These are phyloP conservation scores for Pelargonium nanum DNA, from an alignment of 345 rosid genomes.

Conservation along the genomic window DNA sequence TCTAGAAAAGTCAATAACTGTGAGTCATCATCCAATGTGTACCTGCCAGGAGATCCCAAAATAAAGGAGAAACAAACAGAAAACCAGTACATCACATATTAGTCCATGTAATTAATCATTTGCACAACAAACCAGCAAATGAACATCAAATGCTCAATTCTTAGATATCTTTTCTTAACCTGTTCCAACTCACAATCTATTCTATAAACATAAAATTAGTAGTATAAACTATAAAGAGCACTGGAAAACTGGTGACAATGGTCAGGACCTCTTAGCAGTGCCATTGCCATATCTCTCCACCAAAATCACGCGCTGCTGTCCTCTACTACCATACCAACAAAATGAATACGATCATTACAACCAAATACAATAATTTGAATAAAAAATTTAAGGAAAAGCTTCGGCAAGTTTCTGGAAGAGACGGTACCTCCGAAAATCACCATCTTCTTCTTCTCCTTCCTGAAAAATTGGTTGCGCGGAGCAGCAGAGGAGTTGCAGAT, in stretches of 20 bases:
- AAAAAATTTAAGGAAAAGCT: no score
- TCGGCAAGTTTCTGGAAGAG: no score
- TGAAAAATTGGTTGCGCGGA: neutral
- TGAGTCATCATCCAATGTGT: conserved; percentile 42
- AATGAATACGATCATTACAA: neutral
- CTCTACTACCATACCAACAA: neutral
- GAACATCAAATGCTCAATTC: neutral
- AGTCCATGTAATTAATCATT: neutral
- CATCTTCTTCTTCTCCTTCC: neutral
- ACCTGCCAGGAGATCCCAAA: conserved; percentile 30
- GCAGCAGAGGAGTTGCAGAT: neutral
- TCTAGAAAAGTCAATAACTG: conserved; percentile 33
- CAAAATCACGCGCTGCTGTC: conserved; percentile 21
- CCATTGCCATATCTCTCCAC: conserved; percentile 84
- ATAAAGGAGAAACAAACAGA: conserved; percentile 1
- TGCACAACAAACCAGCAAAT: neutral
- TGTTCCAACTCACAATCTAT: neutral
- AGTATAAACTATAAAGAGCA: neutral
- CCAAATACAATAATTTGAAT: neutral
- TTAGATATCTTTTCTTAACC: neutral
- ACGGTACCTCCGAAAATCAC: neutral
- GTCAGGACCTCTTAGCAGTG: conserved; percentile 50
- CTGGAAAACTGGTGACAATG: conserved; percentile 1
- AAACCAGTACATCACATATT: neutral
- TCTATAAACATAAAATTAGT: neutral